Percentiles rank a stretch among this genome's conserved stretches.
Evolutionary conservation across 805 yeast genomes (phyloP).

Genomic region (Lachancea nothofagi): DNA sequence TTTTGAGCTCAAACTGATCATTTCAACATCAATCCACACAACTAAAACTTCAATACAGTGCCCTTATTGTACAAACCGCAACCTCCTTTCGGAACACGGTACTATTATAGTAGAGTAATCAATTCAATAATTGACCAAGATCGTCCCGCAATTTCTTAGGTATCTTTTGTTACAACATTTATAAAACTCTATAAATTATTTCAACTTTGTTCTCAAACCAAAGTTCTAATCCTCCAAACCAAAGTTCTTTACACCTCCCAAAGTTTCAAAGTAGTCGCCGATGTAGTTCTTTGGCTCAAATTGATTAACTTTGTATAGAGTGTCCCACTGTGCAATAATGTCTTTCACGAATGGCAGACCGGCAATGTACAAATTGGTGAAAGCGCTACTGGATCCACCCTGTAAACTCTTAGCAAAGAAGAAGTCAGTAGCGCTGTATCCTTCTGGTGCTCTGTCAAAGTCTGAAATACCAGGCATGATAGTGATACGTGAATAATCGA

Average conservation of each 20-base stretch:
- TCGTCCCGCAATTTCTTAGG: no score
- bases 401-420: conserved; percentile 41
- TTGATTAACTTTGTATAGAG: conserved; percentile 29
- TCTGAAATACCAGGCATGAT: conserved; percentile 59
- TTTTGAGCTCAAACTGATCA: no score
- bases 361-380: conserved; percentile 48
- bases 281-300: conserved; percentile 48
- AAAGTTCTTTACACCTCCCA: conserved; percentile 41
- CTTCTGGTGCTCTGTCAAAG: conserved; percentile 49
- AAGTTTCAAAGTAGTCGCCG: conserved; percentile 55
- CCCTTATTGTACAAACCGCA: no score
- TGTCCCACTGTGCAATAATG: conserved; percentile 45
- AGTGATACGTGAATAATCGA: conserved; percentile 52
- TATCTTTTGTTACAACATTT: no score
- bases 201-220: no score
- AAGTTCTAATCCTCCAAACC: conserved; percentile 4
- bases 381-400: conserved; percentile 48
- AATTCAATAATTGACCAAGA: no score
- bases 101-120: no score
- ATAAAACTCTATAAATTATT: not conserved
- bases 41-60: no score
- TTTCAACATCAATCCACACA: no score
- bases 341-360: conserved; percentile 52
- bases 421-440: conserved; percentile 41
- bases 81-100: no score